A percentile compares a stretch with the other conserved stretches of the same genome.
phyloP scores from a whole-genome alignment of 192 early-diverging fungal genomes.

The Mortierella alpina region DNA sequence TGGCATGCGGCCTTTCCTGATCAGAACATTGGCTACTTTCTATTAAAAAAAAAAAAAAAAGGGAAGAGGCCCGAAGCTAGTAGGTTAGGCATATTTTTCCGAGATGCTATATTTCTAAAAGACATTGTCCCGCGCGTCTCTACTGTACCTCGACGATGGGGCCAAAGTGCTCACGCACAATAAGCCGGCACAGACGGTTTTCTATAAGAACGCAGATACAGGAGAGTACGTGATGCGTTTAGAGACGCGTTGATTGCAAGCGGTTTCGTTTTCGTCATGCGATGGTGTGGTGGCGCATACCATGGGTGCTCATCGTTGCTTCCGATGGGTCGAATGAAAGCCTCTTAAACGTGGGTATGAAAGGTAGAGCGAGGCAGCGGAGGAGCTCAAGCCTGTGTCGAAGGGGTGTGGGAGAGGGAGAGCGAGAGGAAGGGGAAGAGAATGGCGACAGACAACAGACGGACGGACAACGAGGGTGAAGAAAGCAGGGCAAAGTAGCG shows the following conservation, averaged over 20 bases:
- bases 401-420: neutral
- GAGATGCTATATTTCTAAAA: neutral
- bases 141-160: conserved; percentile 73
- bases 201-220: conserved; percentile 17
- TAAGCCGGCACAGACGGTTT: conserved; percentile 55
- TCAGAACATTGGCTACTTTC: conserved; percentile 70
- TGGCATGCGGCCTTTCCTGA: conserved; percentile 75
- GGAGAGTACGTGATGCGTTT: neutral
- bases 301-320: conserved; percentile 7
- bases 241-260: neutral
- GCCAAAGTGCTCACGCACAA: conserved; percentile 85
- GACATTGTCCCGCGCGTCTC: neutral
- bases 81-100: too few relatives aligned
- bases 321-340: neutral
- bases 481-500: neutral
- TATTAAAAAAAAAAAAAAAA: conserved; percentile 33
- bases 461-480: neutral
- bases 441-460: too few relatives aligned
- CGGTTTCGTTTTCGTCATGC: neutral
- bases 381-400: neutral
- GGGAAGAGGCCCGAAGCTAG: neutral
- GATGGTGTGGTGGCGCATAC: conserved; percentile 1
- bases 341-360: neutral
- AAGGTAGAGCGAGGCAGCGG: too few relatives aligned
- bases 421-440: neutral